phyloP scores from a whole-genome alignment of 1,284 basidiomycete genomes.

The Microbotryum saponariae region DNA sequence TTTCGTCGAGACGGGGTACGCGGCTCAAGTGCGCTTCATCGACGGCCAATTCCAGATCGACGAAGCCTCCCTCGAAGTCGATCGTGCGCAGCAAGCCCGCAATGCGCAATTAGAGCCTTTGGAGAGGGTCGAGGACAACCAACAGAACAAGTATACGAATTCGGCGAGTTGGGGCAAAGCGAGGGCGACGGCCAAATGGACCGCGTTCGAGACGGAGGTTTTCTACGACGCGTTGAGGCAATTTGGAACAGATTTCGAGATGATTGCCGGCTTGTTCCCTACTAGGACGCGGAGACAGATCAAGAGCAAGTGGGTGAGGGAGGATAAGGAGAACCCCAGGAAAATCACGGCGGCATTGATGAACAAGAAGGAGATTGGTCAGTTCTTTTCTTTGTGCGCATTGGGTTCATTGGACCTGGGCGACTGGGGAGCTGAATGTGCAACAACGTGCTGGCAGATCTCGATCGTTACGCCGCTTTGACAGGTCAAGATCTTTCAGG shows the following conservation, averaged over 20 bases:
- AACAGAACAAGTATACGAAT: constrained; percentile 72
- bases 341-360: constrained; percentile 35
- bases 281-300: constrained; percentile 78
- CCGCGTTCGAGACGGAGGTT: constrained; percentile 70
- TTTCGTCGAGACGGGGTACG: constrained; percentile 55
- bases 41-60: constrained; percentile 73
- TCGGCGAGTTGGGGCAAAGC: constrained; percentile 72
- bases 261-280: constrained; percentile 75
- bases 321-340: constrained; percentile 66
- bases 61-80: constrained; percentile 67
- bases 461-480: constrained; percentile 22
- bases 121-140: constrained; percentile 73
- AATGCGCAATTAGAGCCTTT: constrained; percentile 56
- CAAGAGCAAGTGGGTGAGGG: constrained; percentile 81
- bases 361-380: constrained; percentile 29
- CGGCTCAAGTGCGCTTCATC: constrained; percentile 68
- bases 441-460: constrained; percentile 12
- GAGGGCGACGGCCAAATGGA: constrained; percentile 69
- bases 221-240: constrained; percentile 76
- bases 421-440: too few relatives aligned
- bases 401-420: too few relatives aligned
- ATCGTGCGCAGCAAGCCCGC: constrained; percentile 44
- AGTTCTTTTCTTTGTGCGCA: neutral
- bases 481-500: constrained; percentile 30
- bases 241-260: constrained; percentile 85